Base-by-base conservation (phyloP, 192 early-diverging fungal species). In the Backusella morwellensis region DNA sequence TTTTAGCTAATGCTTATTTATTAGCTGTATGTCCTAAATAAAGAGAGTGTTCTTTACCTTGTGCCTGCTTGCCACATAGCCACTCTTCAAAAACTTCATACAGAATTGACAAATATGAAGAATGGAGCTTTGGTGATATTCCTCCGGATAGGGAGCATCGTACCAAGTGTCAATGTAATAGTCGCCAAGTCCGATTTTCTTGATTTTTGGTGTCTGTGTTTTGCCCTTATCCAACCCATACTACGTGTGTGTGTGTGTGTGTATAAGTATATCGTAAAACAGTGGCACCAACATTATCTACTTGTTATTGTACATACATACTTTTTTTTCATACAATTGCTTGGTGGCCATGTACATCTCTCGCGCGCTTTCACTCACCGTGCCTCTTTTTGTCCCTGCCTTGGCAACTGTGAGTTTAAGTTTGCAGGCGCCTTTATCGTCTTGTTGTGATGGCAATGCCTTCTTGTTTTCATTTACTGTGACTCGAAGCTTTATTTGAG, bases 61-160 rank as follows among this genome's bases (percentile, higher is more conserved):
- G 74, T 99, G 98, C 36, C 97, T 84, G 15, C 85, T 84, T 26
- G 91, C 88, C 50, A 93, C 89, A 82, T 89, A 98, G 40, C 86
- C 84, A 79, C 91, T 95, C 76, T 95, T 97, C 95, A 98, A 96
- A 81, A 98, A 98, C 82, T 97, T 98, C 79, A 99, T 86, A 77
- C 98, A 99, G 75, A 89, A 97, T 84, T 99, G 97, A 87, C 98
- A 99, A n/a, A 99, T 88, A 78, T 93, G 96, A 42, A 99, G 79
- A 11, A 86, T 85, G 29, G 88, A 83, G 52, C 91, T 87, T 6
- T 87, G 86, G 78, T 91, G 95, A 85, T 98, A 99, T 84, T 99
- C 98, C 78, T 97, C 95, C 4, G 97, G 97, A 77, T 97, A 98
- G 9, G 98, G 97, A 34, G 98, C 94, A 11, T 91, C 82, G 80